Base-by-base conservation (phyloP, 1,284 basidiomycete species). In the Porodaedalea pini region DNA sequence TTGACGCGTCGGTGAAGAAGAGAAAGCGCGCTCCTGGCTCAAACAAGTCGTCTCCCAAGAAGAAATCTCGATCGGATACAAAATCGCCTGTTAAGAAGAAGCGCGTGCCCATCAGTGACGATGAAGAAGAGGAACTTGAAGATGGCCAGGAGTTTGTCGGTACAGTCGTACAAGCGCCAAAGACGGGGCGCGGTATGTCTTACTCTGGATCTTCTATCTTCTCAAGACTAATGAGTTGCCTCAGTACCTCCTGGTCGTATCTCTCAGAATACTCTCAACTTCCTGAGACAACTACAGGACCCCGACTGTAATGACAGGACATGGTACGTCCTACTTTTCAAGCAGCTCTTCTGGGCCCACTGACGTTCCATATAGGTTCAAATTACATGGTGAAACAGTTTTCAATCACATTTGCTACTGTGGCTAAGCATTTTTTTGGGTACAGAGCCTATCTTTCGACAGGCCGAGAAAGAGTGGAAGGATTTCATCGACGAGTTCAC, bases 401-500 rank as follows among this genome's bases (percentile, higher is more conserved):
- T 11, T 21, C 58, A 29, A 55, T 11, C 43, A 29, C 47, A n/a
- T 32, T 49, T 23, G 41, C 44, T 21, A 57, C 17, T 2, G 44
- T 34, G 7, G 17, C 21, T 21, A 10, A 40, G 7, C 31, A 51
- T 10, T 21, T 34, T 6, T 27, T 13, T 27, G 25, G 15, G 40
- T 44, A n/a, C 66, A 91, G 93, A 95, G 64, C 88, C 89, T 1
- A 82, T 92, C 1, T 94, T 86, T 67, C 80, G 92, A 10, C 78
- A 80, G 37, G 90, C 90, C 0, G 92, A 95, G 69, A 82, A 85
- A 65, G 93, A 97, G 69, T 96, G 89, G 85, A 88, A 88, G 68
- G 83, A 80, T 47, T 97, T 96, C 65, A 74, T 93, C 11, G 85
- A 90, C 45, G 73, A 73, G 0, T 82, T 94, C 65, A 87, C 83